These are phyloP conservation scores for Xylaria acuta DNA, from an alignment of 495 filamentous ascomycete species.

Conservation along the genomic window DNA sequence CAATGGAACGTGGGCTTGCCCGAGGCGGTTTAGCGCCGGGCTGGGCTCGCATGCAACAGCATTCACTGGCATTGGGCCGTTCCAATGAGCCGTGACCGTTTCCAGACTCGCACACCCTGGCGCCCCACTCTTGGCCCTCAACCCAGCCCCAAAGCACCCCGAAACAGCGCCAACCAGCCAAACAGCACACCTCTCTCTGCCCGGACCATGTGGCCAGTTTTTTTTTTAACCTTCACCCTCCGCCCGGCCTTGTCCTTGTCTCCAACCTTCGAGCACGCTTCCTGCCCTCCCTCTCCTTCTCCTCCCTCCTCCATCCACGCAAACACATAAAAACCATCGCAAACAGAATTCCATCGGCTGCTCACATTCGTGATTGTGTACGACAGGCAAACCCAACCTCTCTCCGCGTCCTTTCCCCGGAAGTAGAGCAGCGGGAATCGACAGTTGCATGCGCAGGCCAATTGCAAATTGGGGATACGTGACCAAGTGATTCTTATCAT, in stretches of 20 bases:
- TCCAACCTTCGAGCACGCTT: not conserved
- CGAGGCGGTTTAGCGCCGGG: not conserved
- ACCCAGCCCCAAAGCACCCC: conserved; percentile 8
- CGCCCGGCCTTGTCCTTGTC: not conserved
- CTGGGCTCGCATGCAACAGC: not conserved
- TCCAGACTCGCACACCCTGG: not conserved
- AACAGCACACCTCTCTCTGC: not conserved
- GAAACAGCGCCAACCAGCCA: not conserved
- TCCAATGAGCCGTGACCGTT: not conserved
- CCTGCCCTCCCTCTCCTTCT: not conserved
- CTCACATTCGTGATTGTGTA: conserved; percentile 23
- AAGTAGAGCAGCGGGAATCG: conserved; percentile 14
- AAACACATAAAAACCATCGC: conserved; percentile 20
- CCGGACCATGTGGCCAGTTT: conserved; percentile 8
- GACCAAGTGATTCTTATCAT: conserved; percentile 25
- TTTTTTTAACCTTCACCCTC: conserved; percentile 5
- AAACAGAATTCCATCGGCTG: conserved; percentile 12
- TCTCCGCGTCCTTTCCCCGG: not conserved
- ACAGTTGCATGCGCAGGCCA: conserved; percentile 20
- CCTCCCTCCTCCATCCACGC: conserved; percentile 4
- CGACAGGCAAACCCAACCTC: not conserved
- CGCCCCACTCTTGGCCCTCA: not conserved
- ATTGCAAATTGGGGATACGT: conserved; percentile 25
- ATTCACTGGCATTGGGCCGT: not conserved
- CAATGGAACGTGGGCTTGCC: not conserved